phyloP scores from a whole-genome alignment of 2,329 filamentous ascomycete genomes.

The Tolypocladium inflatum region DNA sequence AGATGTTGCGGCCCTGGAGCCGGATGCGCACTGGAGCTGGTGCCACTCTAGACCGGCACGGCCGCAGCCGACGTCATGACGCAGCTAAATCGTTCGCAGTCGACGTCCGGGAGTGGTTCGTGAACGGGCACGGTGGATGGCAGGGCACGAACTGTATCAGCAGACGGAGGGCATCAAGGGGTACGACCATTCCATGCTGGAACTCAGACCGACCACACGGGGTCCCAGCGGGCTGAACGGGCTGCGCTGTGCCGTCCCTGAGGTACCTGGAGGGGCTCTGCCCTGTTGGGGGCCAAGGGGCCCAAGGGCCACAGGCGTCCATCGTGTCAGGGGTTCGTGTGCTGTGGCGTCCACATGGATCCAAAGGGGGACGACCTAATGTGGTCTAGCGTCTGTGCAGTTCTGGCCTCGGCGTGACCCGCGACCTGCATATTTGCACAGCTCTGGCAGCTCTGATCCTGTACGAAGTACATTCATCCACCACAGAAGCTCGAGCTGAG shows the following conservation, averaged over 20 bases:
- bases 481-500: neutral
- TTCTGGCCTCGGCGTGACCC: neutral
- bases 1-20: neutral
- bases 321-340: neutral
- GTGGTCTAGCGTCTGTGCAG: neutral
- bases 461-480: neutral
- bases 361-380: neutral
- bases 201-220: neutral
- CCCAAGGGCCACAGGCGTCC: neutral
- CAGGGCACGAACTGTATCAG: neutral
- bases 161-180: neutral
- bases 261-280: neutral
- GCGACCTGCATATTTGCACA: neutral
- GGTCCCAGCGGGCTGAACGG: neutral
- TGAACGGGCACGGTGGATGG: neutral
- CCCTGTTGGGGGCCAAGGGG: neutral
- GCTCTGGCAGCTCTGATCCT: neutral
- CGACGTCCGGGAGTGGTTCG: neutral
- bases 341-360: neutral
- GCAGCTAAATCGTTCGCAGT: neutral
- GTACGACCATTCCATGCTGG: neutral
- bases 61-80: neutral
- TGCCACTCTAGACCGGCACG: neutral
- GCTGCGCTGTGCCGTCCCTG: neutral
- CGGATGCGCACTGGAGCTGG: neutral